Base-by-base conservation (phyloP, 1,139 yeast species). In the Candida albicans region DNA sequence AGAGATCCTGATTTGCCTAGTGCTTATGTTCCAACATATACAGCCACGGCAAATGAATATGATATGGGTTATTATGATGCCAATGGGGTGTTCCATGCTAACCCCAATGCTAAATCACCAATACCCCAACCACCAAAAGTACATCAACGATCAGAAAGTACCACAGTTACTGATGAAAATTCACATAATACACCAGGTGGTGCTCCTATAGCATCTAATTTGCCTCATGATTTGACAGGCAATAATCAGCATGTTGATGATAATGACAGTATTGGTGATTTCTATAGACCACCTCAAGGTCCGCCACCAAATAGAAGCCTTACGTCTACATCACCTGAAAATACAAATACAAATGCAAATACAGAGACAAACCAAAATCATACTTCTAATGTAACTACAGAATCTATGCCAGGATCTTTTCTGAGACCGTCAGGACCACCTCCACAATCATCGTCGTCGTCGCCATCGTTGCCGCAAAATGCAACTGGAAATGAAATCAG, bases 51-150 rank as follows among this genome's bases (percentile, higher is more conserved):
- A 1, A 81, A 79, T 50, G 87, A 82, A 28, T 73, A 77, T 41
- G 96, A 89, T 58, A 79, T 86, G 61, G 96, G 96, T 0, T 86
- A 79, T 61, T 90, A 88, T 57, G 96, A 88, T 62, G 68, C 68
- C 31, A 65, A 74, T 37, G 96, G 96, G 2, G 75, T 61, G 14
- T 79, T 76, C 49, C 75, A 62, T 51, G 67, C 71, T 6, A 73
- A 65, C 42, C 32, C 32, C 4, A 29, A 29, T 29, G 32, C 32
- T 4, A 29, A 29, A 7, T 11, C 32, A 2, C 32, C 32, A 11
- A 29, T 29, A n/a, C 32, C 12, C 6, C 12, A 29, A n/a, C 32
- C 32, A 29, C 32, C 32, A 11, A 13, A 29, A 29, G 32, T n/a
- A 29, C 32, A 29, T 29, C 32, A 29, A 29, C n/a, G 32, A n/a